A percentile compares a stretch with the other conserved stretches of the same genome.
These are phyloP conservation scores for Tricholoma furcatifolium DNA, from an alignment of 768 basidiomycete species.

Conservation along the genomic window DNA sequence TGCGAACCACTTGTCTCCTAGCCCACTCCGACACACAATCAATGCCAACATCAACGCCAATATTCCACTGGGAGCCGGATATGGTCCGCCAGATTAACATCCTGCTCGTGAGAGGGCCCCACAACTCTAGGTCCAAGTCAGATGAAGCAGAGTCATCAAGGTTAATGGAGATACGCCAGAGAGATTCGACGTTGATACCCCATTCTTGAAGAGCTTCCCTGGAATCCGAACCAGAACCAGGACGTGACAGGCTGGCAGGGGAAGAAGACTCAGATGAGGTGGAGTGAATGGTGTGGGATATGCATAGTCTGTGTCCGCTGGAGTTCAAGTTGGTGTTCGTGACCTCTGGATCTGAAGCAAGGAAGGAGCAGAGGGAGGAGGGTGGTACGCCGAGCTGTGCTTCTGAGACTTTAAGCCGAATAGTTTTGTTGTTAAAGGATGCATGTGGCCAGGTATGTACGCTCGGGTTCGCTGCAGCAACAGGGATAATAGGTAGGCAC, in stretches of 20 bases:
- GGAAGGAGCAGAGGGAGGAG: too few relatives aligned
- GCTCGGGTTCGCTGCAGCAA: too few relatives aligned
- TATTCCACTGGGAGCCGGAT: slow-evolving; percentile 29
- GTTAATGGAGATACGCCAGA: slow-evolving; percentile 57
- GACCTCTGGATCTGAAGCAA: too few relatives aligned
- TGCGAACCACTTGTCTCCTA: slow-evolving; percentile 32
- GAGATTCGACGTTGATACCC: slow-evolving; percentile 50
- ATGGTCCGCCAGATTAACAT: slow-evolving; percentile 57
- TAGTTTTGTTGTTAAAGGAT: too few relatives aligned
- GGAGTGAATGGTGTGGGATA: slow-evolving; percentile 1
- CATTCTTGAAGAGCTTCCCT: slow-evolving; percentile 37
- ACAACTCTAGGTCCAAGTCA: slow-evolving; percentile 24
- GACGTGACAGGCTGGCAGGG: slow-evolving; percentile 33
- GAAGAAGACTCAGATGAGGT: slow-evolving; percentile 5
- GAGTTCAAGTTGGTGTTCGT: too few relatives aligned
- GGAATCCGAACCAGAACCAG: slow-evolving; percentile 31
- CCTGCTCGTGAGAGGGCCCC: slow-evolving; percentile 54
- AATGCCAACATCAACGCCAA: slow-evolving; percentile 15
- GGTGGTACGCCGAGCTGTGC: too few relatives aligned
- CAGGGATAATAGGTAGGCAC: too few relatives aligned
- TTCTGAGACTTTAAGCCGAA: too few relatives aligned
- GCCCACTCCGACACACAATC: slow-evolving; percentile 54
- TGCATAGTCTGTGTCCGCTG: too few relatives aligned
- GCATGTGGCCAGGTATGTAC: too few relatives aligned
- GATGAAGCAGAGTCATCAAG: slow-evolving; percentile 19